A percentile compares a stretch with the other conserved stretches of the same genome.
Evolutionary conservation across 371 early-diverging fungal species (phyloP).

Genomic region (Haplosporangium sp.): DNA sequence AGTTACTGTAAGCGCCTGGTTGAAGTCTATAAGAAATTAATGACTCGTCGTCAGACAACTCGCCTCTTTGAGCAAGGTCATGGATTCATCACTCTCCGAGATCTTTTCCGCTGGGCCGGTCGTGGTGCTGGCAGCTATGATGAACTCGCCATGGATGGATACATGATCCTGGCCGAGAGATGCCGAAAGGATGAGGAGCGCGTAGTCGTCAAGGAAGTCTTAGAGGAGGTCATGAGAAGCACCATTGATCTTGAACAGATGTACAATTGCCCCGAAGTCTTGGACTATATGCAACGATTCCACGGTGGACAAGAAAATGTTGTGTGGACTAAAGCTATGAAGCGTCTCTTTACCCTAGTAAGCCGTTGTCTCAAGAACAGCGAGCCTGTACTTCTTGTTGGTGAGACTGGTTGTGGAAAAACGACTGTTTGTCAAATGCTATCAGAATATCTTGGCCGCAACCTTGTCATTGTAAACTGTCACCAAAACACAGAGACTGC

Average conservation of each 20-base stretch:
- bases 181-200: slow-evolving; percentile 90
- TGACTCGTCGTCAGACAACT: slow-evolving; percentile 82
- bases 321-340: slow-evolving; percentile 97
- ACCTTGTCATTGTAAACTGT: slow-evolving; percentile 94
- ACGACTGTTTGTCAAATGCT: slow-evolving; percentile 98
- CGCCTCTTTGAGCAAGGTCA: slow-evolving; percentile 94
- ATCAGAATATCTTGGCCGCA: slow-evolving; percentile 70
- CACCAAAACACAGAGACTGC: slow-evolving; percentile 98
- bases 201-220: slow-evolving; percentile 80
- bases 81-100: slow-evolving; percentile 97
- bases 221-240: slow-evolving; percentile 87
- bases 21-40: slow-evolving; percentile 87
- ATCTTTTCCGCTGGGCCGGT: slow-evolving; percentile 98
- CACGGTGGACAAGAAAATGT: slow-evolving; percentile 61
- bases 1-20: slow-evolving; percentile 91
- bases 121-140: slow-evolving; percentile 85
- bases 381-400: slow-evolving; percentile 98
- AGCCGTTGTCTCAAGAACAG: slow-evolving; percentile 83
- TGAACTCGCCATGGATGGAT: slow-evolving; percentile 92
- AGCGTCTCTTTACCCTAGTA: slow-evolving; percentile 91
- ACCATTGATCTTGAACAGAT: slow-evolving; percentile 73
- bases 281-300: slow-evolving; percentile 63
- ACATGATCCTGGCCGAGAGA: slow-evolving; percentile 96
- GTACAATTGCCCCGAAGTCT: slow-evolving; percentile 73
- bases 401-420: slow-evolving; percentile 99